phyloP scores from a whole-genome alignment of 164 flowering plant species.

The Magnolia kwangsiensis region DNA sequence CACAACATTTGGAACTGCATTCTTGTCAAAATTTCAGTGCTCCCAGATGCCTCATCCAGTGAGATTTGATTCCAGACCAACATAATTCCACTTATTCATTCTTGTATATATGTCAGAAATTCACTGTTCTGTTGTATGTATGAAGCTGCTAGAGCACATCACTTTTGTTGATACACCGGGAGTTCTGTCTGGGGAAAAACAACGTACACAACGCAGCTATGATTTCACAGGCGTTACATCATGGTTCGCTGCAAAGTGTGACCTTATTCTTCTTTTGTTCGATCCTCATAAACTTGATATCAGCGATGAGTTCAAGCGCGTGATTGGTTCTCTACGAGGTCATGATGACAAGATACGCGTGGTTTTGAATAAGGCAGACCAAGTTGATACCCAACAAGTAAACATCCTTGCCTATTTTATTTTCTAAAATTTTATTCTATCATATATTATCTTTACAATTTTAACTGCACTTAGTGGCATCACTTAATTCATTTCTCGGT shows the following conservation, averaged over 20 bases:
- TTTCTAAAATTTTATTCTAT: background rate
- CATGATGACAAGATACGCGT: slow-evolving; percentile 99
- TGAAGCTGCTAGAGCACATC: slow-evolving; percentile 84
- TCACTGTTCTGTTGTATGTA: background rate
- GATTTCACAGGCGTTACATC: slow-evolving; percentile 98
- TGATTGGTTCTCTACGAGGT: slow-evolving; percentile 87
- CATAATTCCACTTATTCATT: background rate
- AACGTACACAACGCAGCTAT: slow-evolving; percentile 90
- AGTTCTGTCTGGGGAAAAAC: slow-evolving; percentile 96
- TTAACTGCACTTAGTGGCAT: background rate
- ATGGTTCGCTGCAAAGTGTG: slow-evolving; percentile 99
- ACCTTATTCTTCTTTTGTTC: slow-evolving; percentile 82
- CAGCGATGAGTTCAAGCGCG: slow-evolving; percentile 96
- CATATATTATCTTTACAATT: background rate
- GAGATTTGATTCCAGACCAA: slow-evolving; percentile 25
- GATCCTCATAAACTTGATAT: slow-evolving; percentile 97
- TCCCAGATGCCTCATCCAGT: slow-evolving; percentile 99
- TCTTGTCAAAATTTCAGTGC: slow-evolving; percentile 96
- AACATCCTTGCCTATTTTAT: slow-evolving; percentile 10
- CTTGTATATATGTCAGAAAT: background rate
- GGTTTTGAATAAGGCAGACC: slow-evolving; percentile 95
- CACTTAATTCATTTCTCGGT: background rate
- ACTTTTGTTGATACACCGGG: slow-evolving; percentile 99
- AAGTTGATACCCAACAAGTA: slow-evolving; percentile 97
- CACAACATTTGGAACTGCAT: slow-evolving; percentile 86